phyloP scores from a whole-genome alignment of 2,329 filamentous ascomycete genomes.

The Berkeleyomyces basicola region DNA sequence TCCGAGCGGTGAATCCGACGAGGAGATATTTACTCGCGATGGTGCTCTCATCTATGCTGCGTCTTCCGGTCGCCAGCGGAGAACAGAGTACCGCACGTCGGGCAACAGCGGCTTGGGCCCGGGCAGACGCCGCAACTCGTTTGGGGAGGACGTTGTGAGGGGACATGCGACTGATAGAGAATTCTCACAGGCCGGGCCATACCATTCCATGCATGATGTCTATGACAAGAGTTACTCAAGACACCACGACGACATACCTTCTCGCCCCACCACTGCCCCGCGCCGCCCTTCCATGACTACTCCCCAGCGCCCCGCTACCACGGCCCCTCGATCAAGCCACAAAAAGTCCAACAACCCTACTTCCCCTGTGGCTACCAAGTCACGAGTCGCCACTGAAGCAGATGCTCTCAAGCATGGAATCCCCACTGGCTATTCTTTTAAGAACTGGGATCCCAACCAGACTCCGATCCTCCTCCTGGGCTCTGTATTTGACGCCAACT shows the following conservation, averaged over 20 bases:
- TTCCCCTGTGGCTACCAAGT: conserved; percentile 11
- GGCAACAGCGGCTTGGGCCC: conserved; percentile 3
- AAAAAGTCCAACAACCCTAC: conserved; percentile 20
- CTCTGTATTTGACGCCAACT: conserved; percentile 94
- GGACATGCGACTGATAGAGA: conserved; percentile 14
- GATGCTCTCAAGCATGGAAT: conserved; percentile 55
- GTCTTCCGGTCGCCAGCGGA: conserved; percentile 4
- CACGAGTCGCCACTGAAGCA: conserved; percentile 34
- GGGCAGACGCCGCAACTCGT: conserved; percentile 11
- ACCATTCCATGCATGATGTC: conserved; percentile 8
- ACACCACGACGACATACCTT: conserved; percentile 3
- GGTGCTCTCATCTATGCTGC: conserved; percentile 8
- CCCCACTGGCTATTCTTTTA: conserved; percentile 78
- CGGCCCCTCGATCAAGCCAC: conserved; percentile 30
- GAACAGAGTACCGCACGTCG: conserved; percentile 5
- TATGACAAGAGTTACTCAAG: conserved; percentile 5
- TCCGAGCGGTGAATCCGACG: conserved; percentile 45
- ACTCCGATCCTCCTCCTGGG: conserved; percentile 86
- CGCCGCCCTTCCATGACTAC: conserved; percentile 32
- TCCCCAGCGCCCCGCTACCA: conserved; percentile 36
- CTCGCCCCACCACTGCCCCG: conserved; percentile 27
- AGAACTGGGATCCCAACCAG: conserved; percentile 95
- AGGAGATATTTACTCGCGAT: conserved; percentile 25
- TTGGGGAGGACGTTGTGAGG: conserved; percentile 8
- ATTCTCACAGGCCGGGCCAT: conserved; percentile 13